phyloP scores from a whole-genome alignment of 2,329 filamentous ascomycete genomes.

The Cladosporium sphaerospermum region DNA sequence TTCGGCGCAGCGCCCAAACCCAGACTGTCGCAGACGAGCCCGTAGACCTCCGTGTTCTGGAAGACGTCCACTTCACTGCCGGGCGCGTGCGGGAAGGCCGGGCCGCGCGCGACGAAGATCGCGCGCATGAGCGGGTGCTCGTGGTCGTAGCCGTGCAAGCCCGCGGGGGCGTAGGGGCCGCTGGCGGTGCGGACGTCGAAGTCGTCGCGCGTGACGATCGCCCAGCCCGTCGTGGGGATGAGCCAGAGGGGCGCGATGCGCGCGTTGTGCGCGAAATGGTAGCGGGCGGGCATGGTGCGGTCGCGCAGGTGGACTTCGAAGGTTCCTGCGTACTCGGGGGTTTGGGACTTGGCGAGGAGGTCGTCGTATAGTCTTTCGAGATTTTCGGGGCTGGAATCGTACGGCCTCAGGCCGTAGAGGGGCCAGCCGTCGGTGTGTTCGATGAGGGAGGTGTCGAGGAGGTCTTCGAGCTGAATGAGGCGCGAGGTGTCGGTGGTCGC shows the following conservation, averaged over 20 bases:
- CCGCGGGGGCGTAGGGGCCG: slow-evolving; percentile 69
- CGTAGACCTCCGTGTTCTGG: slow-evolving; percentile 94
- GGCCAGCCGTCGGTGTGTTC: slow-evolving; percentile 93
- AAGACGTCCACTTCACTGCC: slow-evolving; percentile 76
- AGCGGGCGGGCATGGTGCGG: slow-evolving; percentile 82
- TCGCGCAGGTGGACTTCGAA: slow-evolving; percentile 85
- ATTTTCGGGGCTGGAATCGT: slow-evolving; percentile 51
- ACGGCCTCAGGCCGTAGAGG: slow-evolving; percentile 78
- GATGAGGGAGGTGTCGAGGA: slow-evolving; percentile 71
- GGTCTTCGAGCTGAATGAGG: slow-evolving; percentile 81
- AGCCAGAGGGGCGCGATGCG: slow-evolving; percentile 95
- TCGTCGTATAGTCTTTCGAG: slow-evolving; percentile 61
- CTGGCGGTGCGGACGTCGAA: slow-evolving; percentile 67
- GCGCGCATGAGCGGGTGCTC: slow-evolving; percentile 93
- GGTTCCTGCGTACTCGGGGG: slow-evolving; percentile 56
- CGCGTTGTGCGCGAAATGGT: slow-evolving; percentile 81
- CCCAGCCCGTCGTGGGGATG: slow-evolving; percentile 86
- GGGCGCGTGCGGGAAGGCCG: slow-evolving; percentile 79
- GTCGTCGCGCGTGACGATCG: slow-evolving; percentile 73
- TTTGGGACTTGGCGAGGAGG: slow-evolving; percentile 45
- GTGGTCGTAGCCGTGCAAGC: slow-evolving; percentile 91
- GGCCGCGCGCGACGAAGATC: slow-evolving; percentile 86
- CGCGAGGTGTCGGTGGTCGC: slow-evolving; percentile 78
- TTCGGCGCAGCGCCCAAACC: slow-evolving; percentile 61
- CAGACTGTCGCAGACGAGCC: slow-evolving; percentile 84